Evolutionary conservation across 441 rosid species (phyloP).

Genomic region (Syzygium malaccense): DNA sequence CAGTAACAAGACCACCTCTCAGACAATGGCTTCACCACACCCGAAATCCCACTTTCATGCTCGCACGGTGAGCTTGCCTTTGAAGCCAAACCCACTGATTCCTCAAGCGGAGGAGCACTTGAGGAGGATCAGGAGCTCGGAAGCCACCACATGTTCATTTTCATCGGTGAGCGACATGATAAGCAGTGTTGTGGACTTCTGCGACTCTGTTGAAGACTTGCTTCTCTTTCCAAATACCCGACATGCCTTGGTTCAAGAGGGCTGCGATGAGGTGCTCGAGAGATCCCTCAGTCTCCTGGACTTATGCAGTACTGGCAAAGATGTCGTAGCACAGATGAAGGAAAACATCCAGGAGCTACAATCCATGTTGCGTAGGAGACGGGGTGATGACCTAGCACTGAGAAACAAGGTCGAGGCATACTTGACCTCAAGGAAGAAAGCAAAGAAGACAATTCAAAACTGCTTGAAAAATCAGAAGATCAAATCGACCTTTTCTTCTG

Average conservation of each 20-base stretch:
- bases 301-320: conserved; percentile 22
- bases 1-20: not conserved
- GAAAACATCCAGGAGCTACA: conserved; percentile 26
- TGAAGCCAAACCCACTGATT: not conserved
- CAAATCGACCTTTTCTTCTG: not conserved
- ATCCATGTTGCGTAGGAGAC: conserved; percentile 24
- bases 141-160: conserved; percentile 19
- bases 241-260: conserved; percentile 20
- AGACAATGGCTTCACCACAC: not conserved
- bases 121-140: conserved; percentile 16
- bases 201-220: conserved; percentile 19
- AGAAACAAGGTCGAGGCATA: conserved; percentile 4
- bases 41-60: not conserved
- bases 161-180: conserved; percentile 8
- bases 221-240: conserved; percentile 19
- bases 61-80: not conserved
- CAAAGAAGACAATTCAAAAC: conserved; percentile 11
- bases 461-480: conserved; percentile 11
- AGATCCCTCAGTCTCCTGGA: conserved; percentile 36
- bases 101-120: conserved; percentile 26
- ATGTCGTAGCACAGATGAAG: conserved; percentile 22
- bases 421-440: conserved; percentile 13
- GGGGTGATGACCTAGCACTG: conserved; percentile 10
- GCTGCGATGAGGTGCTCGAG: conserved; percentile 5
- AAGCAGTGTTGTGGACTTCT: conserved; percentile 23